Base-by-base conservation (phyloP, 2,329 filamentous ascomycete genomes). In the Fusarium nygamai region DNA sequence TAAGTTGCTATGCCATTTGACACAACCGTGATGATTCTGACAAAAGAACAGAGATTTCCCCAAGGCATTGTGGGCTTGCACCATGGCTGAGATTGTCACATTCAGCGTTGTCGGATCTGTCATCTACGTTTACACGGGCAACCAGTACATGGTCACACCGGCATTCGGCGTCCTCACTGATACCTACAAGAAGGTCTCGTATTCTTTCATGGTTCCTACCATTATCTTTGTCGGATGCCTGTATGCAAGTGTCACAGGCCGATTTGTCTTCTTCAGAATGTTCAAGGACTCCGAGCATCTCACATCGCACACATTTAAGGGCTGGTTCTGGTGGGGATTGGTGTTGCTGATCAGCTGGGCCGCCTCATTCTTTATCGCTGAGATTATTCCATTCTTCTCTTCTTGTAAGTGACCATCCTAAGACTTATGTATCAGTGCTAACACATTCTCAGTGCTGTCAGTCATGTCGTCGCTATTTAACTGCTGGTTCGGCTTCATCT, bases 201-300 rank as follows among this genome's bases (percentile, higher is more conserved):
- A 97, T 83, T 94, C 93, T 10, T 97, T 98, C 85, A 98, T 98
- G 94, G 92, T 98, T 29, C 95, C 95, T 0, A 98, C 95, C 0
- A 88, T 98, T 72, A 94, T 98, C 78, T 98, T 98, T 85, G 84
- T 98, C 3, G 95, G 95, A 9, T 94, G 97, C 2, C 84, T 98
- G 12, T 98, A 98, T 80, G 95, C 95, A 20, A 96, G 93, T 0
- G 94, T 98, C 3, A 95, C 94, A 5, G 92, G 93, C 1, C 92
- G 95, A 44, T 98, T 98, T 84, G 85, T 98, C 78, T 97, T 98
- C 86, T 96, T 98, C 88, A 93, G 94, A 74, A 81, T 96, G 38
- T 97, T 97, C 81, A 90, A 92, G 61, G 91, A 91, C 75, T 93
- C 94, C 5, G 88, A 88, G 60, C 95, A 98, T 84, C 91, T 96